A percentile compares a stretch with the other conserved stretches of the same genome.
Evolutionary conservation across 228 moss, liverwort and hornwort genomes (phyloP).

Genomic region (Sphagnum magellanicum): DNA sequence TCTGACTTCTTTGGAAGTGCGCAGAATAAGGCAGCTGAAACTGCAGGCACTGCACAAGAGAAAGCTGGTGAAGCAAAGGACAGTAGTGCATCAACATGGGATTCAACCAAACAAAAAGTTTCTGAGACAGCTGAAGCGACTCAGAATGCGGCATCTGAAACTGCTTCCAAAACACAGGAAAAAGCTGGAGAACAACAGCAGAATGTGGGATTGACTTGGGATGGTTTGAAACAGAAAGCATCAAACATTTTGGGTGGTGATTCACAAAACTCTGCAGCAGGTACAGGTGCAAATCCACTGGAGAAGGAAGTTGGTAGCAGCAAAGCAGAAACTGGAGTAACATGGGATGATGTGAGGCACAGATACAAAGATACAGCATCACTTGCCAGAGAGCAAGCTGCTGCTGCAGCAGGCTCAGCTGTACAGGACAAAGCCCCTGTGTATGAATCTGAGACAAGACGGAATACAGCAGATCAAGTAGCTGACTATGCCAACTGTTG

Average conservation of each 20-base stretch:
- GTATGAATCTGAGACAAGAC: conserved; percentile 35
- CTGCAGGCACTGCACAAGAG: conserved; percentile 3
- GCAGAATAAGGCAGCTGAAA: conserved; percentile 3
- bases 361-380: conserved; percentile 27
- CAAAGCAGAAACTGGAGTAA: background rate
- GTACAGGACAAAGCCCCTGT: conserved; percentile 3
- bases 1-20: conserved; percentile 28
- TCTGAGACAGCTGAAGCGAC: conserved; percentile 23
- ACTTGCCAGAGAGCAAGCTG: conserved; percentile 29
- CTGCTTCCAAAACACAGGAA: background rate
- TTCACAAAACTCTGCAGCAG: conserved; percentile 3
- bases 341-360: conserved; percentile 14
- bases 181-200: background rate
- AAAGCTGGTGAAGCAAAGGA: background rate
- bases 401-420: background rate
- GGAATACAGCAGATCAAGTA: conserved; percentile 42
- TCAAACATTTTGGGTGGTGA: conserved; percentile 21
- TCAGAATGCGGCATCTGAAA: conserved; percentile 2
- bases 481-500: conserved; percentile 40
- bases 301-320: conserved; percentile 12
- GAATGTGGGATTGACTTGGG: background rate
- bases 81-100: conserved; percentile 19
- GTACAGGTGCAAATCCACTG: conserved; percentile 12
- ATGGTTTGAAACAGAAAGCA: conserved; percentile 18
- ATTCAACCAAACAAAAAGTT: conserved; percentile 30